These are phyloP conservation scores for Neonectria magnoliae DNA, from an alignment of 2,329 filamentous ascomycete genomes.

Conservation along the genomic window DNA sequence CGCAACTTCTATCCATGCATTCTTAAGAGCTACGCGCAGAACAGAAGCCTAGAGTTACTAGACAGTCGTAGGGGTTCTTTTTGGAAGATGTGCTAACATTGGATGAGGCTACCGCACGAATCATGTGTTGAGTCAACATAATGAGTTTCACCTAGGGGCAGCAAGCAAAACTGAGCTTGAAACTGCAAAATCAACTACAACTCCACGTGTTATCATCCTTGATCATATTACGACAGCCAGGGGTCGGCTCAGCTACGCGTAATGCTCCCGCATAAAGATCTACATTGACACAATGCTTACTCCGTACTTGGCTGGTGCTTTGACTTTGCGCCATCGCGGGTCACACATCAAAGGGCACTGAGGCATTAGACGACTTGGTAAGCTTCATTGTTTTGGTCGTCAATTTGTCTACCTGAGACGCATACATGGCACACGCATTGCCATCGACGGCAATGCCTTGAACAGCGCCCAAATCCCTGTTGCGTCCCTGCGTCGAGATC, in stretches of 20 bases:
- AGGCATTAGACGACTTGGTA: neutral
- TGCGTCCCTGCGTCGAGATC: neutral
- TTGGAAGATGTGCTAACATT: neutral
- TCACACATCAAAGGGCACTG: conserved; percentile 1
- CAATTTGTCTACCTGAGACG: conserved; percentile 26
- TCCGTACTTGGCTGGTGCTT: neutral
- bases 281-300: conserved; percentile 3
- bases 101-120: neutral
- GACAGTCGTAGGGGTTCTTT: too few relatives aligned
- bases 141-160: neutral
- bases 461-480: neutral
- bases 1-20: too few relatives aligned
- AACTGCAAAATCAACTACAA: neutral
- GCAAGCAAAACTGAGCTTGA: neutral
- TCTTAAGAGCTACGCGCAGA: too few relatives aligned
- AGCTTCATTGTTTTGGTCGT: conserved; percentile 11
- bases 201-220: neutral
- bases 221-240: neutral
- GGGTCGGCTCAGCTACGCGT: conserved; percentile 13
- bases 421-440: conserved; percentile 8
- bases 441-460: conserved; percentile 20
- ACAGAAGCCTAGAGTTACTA: too few relatives aligned
- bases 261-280: conserved; percentile 23
- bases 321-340: neutral
- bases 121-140: neutral